These are phyloP conservation scores for Magnolia kwangsiensis DNA, from an alignment of 164 flowering plant genomes.

Conservation along the genomic window DNA sequence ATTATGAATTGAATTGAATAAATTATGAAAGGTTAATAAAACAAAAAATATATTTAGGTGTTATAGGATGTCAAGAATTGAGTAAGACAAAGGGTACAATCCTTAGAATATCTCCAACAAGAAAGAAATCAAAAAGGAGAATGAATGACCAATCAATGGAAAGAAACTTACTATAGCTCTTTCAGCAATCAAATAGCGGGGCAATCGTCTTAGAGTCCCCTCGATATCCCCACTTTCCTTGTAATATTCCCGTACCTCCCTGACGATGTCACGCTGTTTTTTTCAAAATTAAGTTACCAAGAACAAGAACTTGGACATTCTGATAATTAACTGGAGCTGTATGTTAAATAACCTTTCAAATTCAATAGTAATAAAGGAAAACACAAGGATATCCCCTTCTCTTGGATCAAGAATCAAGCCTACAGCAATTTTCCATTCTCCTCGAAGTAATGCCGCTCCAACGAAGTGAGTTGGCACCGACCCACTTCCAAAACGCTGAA, in stretches of 20 bases:
- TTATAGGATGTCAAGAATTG: too few relatives aligned
- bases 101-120: too few relatives aligned
- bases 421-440: conserved; percentile 86
- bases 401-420: conserved; percentile 91
- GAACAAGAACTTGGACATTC: conserved; percentile 9
- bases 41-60: too few relatives aligned
- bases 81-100: background rate
- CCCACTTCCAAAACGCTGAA: conserved; percentile 97
- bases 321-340: background rate
- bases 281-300: conserved; percentile 42
- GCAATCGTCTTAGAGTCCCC: conserved; percentile 70
- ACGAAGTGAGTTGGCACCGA: conserved; percentile 83
- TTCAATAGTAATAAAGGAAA: background rate
- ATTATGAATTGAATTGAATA: too few relatives aligned
- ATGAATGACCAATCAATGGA: background rate
- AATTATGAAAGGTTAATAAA: too few relatives aligned
- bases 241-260: conserved; percentile 65
- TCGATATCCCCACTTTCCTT: conserved; percentile 79
- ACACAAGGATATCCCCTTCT: conserved; percentile 93
- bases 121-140: background rate
- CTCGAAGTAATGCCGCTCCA: conserved; percentile 86
- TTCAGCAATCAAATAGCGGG: conserved; percentile 82
- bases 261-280: conserved; percentile 59
- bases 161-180: conserved; percentile 71
- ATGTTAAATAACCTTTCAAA: background rate